Conservation (phyloP, 2,329 filamentous ascomycete species). For the Diaporthe longicolla region DNA sequence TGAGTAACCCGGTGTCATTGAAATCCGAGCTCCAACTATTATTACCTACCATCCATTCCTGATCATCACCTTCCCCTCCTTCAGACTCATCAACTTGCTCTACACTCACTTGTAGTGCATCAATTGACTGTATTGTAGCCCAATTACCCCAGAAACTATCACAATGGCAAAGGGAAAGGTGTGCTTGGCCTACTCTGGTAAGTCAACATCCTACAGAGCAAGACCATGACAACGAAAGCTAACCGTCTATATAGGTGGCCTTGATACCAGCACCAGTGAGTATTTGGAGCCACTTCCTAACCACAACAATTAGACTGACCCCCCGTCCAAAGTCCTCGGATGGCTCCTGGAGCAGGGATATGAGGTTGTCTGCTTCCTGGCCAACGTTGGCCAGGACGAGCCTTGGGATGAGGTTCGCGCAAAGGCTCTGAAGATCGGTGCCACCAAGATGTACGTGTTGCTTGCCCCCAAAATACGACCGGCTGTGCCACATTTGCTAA, state of each 20-base stretch:
- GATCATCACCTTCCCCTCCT: background rate
- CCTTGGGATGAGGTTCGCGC: conserved; percentile 80
- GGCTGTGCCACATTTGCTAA: conserved; percentile 50
- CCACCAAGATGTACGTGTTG: conserved; percentile 46
- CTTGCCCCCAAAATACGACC: conserved; percentile 47
- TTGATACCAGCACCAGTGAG: conserved; percentile 44
- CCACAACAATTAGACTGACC: conserved; percentile 14
- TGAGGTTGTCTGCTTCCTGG: conserved; percentile 74
- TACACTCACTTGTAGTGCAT: background rate
- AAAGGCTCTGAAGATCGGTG: conserved; percentile 70
- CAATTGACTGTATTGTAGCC: conserved; percentile 39
- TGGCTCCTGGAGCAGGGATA: conserved; percentile 64
- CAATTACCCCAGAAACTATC: conserved; percentile 1
- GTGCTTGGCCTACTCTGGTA: conserved; percentile 43
- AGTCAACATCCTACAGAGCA: background rate
- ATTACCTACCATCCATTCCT: background rate
- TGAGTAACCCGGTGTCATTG: conserved; percentile 35
- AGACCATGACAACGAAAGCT: conserved; percentile 11
- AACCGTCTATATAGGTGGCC: conserved; percentile 38
- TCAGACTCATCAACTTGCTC: background rate
- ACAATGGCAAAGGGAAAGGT: conserved; percentile 43
- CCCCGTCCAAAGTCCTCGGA: conserved; percentile 38
- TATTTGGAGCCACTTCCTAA: background rate
- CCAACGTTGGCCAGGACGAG: conserved; percentile 83
- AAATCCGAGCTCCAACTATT: background rate